Evolutionary conservation across 805 yeast species (phyloP).

Genomic region (Myxozyma udenii): DNA sequence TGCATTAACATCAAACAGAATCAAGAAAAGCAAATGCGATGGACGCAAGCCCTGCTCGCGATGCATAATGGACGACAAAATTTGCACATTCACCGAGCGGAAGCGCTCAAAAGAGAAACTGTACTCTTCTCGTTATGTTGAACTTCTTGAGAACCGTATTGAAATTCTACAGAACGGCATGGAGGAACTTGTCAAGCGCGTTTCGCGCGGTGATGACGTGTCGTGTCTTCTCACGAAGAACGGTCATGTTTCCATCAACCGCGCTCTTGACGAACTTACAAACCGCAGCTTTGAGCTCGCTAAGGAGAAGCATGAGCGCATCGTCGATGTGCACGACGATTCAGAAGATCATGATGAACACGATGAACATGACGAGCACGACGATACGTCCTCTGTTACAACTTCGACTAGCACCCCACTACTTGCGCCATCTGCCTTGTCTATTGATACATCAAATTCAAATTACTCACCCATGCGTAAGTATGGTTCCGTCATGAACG

Average conservation of each 20-base stretch:
- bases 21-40: conserved; percentile 39
- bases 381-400: conserved; percentile 2
- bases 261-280: conserved; percentile 31
- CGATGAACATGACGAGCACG: conserved; percentile 20
- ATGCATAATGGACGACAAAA: conserved; percentile 53
- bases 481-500: neutral
- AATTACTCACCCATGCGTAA: neutral
- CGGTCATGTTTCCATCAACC: conserved; percentile 32
- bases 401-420: neutral
- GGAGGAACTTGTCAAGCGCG: conserved; percentile 29
- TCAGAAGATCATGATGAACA: conserved; percentile 26
- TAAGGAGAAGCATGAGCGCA: conserved; percentile 22
- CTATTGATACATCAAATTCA: neutral
- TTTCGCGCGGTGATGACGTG: conserved; percentile 28
- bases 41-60: conserved; percentile 51
- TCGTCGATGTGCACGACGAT: conserved; percentile 24
- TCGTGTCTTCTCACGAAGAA: conserved; percentile 21
- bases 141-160: conserved; percentile 57
- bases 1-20: no score
- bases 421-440: neutral
- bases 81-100: conserved; percentile 56
- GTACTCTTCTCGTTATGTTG: conserved; percentile 56
- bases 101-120: conserved; percentile 52
- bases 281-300: conserved; percentile 18
- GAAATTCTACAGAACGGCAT: conserved; percentile 43